Conservation (phyloP, 768 basidiomycete genomes). For the Austroboletus eburneus region DNA sequence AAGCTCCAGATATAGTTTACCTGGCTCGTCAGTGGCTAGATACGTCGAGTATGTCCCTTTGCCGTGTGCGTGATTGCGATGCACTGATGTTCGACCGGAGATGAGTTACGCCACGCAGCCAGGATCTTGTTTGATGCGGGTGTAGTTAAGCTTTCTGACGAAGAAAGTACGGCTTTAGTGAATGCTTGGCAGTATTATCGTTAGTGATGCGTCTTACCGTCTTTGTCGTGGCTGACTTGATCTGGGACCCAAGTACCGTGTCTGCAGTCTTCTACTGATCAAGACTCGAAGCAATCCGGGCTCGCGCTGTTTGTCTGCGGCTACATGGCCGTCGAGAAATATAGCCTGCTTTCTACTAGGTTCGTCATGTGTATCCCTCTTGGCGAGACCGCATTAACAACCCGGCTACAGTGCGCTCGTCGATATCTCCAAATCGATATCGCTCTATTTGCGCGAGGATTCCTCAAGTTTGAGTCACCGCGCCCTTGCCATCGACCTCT, state of each 20-base stretch:
- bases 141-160: constrained; percentile 62
- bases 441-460: constrained; percentile 72
- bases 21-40: constrained; percentile 77
- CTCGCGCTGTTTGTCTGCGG: constrained; percentile 80
- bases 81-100: constrained; percentile 33
- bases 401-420: constrained; percentile 58
- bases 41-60: constrained; percentile 51
- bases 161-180: constrained; percentile 53
- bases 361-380: constrained; percentile 27
- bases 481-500: constrained; percentile 81
- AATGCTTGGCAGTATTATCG: constrained; percentile 64
- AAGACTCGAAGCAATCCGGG: constrained; percentile 55
- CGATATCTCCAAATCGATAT: constrained; percentile 81
- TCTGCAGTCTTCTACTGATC: constrained; percentile 56
- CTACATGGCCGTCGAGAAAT: constrained; percentile 76
- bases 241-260: constrained; percentile 52
- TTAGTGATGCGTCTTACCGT: constrained; percentile 29
- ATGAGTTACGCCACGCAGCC: constrained; percentile 73
- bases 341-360: constrained; percentile 70
- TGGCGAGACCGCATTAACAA: background rate
- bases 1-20: constrained; percentile 65
- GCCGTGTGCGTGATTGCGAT: background rate
- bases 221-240: constrained; percentile 9
- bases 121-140: constrained; percentile 75
- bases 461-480: constrained; percentile 58